These are phyloP conservation scores for Mucor mucedo DNA, from an alignment of 371 early-diverging fungal genomes.

Conservation along the genomic window DNA sequence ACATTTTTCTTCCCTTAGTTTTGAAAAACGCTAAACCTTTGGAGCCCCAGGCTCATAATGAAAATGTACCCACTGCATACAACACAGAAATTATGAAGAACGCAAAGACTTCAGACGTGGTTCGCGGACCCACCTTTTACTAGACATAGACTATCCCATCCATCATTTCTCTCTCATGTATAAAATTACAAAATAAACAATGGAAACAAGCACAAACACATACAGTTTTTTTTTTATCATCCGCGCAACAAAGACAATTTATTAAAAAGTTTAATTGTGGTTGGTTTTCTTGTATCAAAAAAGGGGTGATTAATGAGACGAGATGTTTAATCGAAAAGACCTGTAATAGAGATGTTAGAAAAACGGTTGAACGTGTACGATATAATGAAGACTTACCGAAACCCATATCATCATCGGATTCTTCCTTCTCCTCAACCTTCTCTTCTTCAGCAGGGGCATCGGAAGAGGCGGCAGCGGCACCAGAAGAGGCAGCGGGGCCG, in stretches of 20 bases:
- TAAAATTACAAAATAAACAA: background rate
- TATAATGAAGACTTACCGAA: conserved; percentile 62
- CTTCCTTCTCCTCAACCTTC: conserved; percentile 79
- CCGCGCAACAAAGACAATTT: conserved; percentile 9
- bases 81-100: conserved; percentile 44
- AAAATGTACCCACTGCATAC: conserved; percentile 37
- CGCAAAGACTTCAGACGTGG: conserved; percentile 30
- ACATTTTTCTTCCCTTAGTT: conserved; percentile 15
- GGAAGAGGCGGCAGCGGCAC: conserved; percentile 57
- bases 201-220: background rate
- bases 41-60: conserved; percentile 31
- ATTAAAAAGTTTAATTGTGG: conserved; percentile 4
- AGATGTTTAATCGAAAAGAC: conserved; percentile 82
- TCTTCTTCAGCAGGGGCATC: conserved; percentile 68
- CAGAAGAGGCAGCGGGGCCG: conserved; percentile 68
- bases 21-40: conserved; percentile 44
- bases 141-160: background rate
- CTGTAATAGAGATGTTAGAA: conserved; percentile 28
- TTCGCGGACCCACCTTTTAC: conserved; percentile 24
- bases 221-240: conserved; percentile 3
- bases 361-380: background rate
- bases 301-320: background rate
- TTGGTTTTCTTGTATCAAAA: background rate
- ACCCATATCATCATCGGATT: conserved; percentile 95
- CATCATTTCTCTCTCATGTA: background rate